These are phyloP conservation scores for Hanseniaspora guilliermondii DNA, from an alignment of 805 yeast species.

Conservation along the genomic window DNA sequence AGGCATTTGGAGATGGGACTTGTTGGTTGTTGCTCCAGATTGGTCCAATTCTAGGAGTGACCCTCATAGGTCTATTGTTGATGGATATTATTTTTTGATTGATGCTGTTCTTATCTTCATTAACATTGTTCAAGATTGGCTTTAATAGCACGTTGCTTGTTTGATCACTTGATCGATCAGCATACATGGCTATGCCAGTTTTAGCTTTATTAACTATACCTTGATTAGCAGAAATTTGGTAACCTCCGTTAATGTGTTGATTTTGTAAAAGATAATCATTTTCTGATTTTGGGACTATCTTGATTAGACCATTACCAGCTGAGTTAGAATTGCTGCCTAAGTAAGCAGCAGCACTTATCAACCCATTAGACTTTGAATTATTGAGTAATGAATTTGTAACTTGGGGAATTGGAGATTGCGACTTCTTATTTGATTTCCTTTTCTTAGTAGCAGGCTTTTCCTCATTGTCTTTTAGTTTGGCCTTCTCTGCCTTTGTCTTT, in stretches of 20 bases:
- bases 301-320: not conserved
- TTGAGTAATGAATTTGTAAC: not conserved
- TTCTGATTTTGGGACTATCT: slow-evolving; percentile 10
- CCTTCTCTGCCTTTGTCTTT: slow-evolving; percentile 30
- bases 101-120: not conserved
- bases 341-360: slow-evolving; percentile 2
- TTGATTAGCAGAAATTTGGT: not conserved
- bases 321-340: not conserved
- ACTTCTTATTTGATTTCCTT: not conserved
- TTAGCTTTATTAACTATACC: not conserved
- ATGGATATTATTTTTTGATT: not conserved
- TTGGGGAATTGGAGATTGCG: not conserved
- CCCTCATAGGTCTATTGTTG: not conserved
- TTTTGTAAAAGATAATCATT: not conserved
- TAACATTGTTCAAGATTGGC: not conserved
- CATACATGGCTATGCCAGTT: not conserved
- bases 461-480: not conserved
- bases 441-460: not conserved
- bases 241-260: not conserved
- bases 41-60: slow-evolving; percentile 2
- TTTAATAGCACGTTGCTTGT: not conserved
- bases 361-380: slow-evolving; percentile 1
- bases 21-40: slow-evolving; percentile 5
- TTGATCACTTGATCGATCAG: not conserved
- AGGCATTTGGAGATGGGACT: not conserved